Base-by-base conservation (phyloP, 108 stramenopile genomes). In the Epithemia pelagica region DNA sequence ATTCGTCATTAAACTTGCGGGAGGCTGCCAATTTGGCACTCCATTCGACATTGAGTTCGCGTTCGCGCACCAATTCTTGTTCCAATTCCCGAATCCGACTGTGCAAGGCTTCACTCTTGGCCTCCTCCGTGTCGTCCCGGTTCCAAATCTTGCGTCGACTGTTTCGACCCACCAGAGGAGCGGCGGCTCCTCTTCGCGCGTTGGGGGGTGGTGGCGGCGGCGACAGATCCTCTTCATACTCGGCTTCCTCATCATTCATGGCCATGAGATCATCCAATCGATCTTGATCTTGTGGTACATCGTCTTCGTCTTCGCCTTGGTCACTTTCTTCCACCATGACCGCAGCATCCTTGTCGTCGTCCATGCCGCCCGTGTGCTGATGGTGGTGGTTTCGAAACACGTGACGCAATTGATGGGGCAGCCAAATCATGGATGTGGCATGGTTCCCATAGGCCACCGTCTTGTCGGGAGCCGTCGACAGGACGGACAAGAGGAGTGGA, bases 401-500 rank as follows among this genome's bases (percentile, higher is more conserved):
- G 52, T 52, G 18, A 27, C 25, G 56, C 7, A 58, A 8, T 23
- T 58, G 7, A 27, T 23, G 7, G 56, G 56, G 56, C 22, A 58
- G 21, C 56, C 56, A 32, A 32, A n/a, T 21, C 61, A 29, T 23
- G 54, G 28, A 63, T 33, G 27, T 18, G 29, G 46, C 27, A 52
- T 54, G n/a, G 30, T 54, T 24, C 21, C 65, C 52, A n/a, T 37
- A 46, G 52, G 54, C 65, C 23, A 66, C 1, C 7, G 54, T 82
- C 56, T 72, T 70, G 53, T 85, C 91, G 15, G 90, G 83, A 19
- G 73, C 74, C 30, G 77, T 67, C 55, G 81, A 81, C 58, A 90
- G 59, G 25, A 78, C 81, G 24, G 86, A 89, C 27, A 92, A 61
- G 5, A 88, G 61, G 29, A 92, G 58, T 0, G 94, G 90, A 58